These are phyloP conservation scores for Trichoderma aggressivum DNA, from an alignment of 2,329 filamentous ascomycete genomes.

Conservation along the genomic window DNA sequence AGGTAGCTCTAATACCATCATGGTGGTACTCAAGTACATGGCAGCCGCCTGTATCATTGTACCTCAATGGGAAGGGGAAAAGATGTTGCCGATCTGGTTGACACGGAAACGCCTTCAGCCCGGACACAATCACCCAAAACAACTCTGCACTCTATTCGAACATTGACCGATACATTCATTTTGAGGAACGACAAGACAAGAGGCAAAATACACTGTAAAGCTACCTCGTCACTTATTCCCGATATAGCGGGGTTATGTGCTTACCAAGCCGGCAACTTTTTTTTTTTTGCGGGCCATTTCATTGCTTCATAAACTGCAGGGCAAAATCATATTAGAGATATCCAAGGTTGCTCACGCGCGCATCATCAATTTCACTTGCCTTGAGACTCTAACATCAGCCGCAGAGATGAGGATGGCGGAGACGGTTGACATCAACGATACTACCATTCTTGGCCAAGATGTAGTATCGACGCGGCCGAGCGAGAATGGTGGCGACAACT, in stretches of 20 bases:
- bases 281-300: conserved; percentile 20
- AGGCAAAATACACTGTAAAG: background rate
- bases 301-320: conserved; percentile 16
- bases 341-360: background rate
- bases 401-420: conserved; percentile 17
- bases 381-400: background rate
- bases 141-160: too few species aligned
- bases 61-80: background rate
- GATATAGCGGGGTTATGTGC: conserved; percentile 11
- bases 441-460: conserved; percentile 10
- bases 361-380: background rate
- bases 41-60: background rate
- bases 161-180: background rate
- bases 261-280: conserved; percentile 21
- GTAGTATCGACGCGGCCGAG: background rate
- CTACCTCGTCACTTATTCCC: background rate
- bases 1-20: background rate
- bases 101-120: background rate
- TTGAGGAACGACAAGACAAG: background rate
- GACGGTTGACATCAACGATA: conserved; percentile 12
- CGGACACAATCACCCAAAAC: background rate
- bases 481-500: conserved; percentile 21
- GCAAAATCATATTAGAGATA: background rate
- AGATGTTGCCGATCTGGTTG: background rate
- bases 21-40: background rate